A percentile compares a stretch with the other conserved stretches of the same genome.
Evolutionary conservation across 768 basidiomycete genomes (phyloP).

Genomic region (Fomitopsis serialis): DNA sequence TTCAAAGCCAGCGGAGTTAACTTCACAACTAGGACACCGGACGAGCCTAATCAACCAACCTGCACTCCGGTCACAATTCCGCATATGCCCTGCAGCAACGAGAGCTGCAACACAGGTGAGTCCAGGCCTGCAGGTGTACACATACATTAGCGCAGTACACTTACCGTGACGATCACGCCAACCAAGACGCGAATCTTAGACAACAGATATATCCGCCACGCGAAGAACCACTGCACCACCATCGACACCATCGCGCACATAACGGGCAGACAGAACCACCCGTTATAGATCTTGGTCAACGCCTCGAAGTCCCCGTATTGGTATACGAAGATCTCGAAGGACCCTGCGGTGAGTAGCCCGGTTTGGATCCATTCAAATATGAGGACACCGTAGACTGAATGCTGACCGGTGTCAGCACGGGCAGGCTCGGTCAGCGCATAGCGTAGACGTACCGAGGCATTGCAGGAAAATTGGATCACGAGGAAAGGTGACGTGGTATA

Average conservation of each 20-base stretch:
- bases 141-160: not conserved
- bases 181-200: not conserved
- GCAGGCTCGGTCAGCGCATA: no score
- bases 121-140: not conserved
- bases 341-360: slow-evolving; percentile 6
- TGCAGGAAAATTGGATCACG: not conserved
- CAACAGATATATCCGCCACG: slow-evolving; percentile 6
- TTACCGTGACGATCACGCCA: slow-evolving; percentile 2
- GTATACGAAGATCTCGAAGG: slow-evolving; percentile 5
- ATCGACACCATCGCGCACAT: slow-evolving; percentile 9
- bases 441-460: not conserved
- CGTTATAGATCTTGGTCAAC: slow-evolving; percentile 2
- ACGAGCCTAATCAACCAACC: not conserved
- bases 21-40: not conserved
- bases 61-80: not conserved
- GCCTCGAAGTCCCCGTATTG: not conserved
- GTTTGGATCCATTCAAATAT: slow-evolving; percentile 10
- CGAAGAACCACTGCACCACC: slow-evolving; percentile 8
- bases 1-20: not conserved
- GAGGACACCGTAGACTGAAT: slow-evolving; percentile 7
- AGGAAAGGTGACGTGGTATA: slow-evolving; percentile 4
- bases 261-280: slow-evolving; percentile 10
- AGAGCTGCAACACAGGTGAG: not conserved
- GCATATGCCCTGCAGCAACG: not conserved
- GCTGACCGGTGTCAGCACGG: not conserved